Evolutionary conservation across 1,139 yeast species (phyloP), one percentile per base, ranked within the genome.

Genomic region (Pichia sp.): DNA sequence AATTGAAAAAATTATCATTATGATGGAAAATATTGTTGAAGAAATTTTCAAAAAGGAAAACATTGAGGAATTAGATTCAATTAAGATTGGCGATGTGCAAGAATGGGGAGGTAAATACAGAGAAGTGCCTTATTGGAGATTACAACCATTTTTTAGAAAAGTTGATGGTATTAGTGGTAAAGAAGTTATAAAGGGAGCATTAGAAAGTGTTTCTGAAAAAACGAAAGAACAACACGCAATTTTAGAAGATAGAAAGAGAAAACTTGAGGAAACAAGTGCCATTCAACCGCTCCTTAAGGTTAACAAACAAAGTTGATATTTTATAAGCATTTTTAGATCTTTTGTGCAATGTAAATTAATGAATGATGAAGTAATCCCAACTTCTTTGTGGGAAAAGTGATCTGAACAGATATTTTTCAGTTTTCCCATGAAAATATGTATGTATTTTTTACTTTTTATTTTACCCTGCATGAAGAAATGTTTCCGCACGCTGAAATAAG

Each of bases 111-210:
- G 95, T 1, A 62, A 75, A 22, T 93, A 93, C 67, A 82, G 82
- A 66, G 77, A 76, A 8, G 80, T 93, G n/a, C 99, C 99, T 3
- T 91, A 86, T 68, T 93, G 99, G 98, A 77, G 99, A 61, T 83
- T 96, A 58, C 99, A 93, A 69, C 99, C 99, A 1, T 87, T 88
- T 66, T 90, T 95, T 73, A 77, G 99, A 59, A 82, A 84, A 10
- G 95, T 88, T 1, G 77, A 87, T 65, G 96, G 96, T 33, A 72
- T 77, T 5, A 72, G 75, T 25, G 79, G 75, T 22, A 78, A 75
- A 56, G 74, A 73, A 42, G 67, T 77, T 48, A 67, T 72, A 6
- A 67, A 66, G 10, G 70, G 65, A 42, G 54, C 54, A 9, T 18
- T 57, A 14, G 55, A 53, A 16, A 52, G 48, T 31, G 51, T 53